Conservation (phyloP, 345 rosid species). For the Gossypium thurberi region DNA sequence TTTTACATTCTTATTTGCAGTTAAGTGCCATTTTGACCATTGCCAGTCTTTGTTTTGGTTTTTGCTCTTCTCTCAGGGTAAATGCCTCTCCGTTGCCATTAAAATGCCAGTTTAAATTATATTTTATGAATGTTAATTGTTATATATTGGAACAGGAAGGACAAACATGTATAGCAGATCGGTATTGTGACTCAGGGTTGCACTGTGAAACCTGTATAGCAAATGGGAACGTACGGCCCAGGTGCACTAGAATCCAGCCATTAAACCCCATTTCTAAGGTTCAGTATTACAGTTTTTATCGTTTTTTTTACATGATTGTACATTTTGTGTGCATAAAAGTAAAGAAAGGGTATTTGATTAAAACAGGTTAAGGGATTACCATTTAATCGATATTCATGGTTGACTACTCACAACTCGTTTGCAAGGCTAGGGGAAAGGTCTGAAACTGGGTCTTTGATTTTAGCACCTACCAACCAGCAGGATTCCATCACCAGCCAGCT, state of each 20-base stretch:
- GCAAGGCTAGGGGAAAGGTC: constrained; percentile 48
- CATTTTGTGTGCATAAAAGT: too few relatives aligned
- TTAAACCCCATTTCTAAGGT: constrained; percentile 56
- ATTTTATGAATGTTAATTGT: not conserved
- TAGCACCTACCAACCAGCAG: constrained; percentile 75
- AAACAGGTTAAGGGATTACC: constrained; percentile 58
- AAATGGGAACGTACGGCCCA: constrained; percentile 54
- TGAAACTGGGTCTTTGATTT: constrained; percentile 42
- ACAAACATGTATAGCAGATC: constrained; percentile 49
- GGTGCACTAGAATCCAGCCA: constrained; percentile 67
- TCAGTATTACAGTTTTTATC: not conserved
- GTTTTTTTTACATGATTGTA: not conserved
- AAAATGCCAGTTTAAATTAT: not conserved
- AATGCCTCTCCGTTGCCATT: not conserved
- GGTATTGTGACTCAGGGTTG: constrained; percentile 60
- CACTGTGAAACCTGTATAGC: constrained; percentile 68
- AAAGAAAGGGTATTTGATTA: not conserved
- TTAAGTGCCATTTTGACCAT: constrained; percentile 24
- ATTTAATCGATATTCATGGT: constrained; percentile 84
- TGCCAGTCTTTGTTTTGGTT: constrained; percentile 30
- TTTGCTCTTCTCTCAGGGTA: constrained; percentile 62
- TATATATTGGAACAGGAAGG: constrained; percentile 48
- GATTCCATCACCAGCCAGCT: constrained; percentile 77
- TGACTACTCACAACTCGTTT: constrained; percentile 88
- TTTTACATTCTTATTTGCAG: constrained; percentile 19